Conservation (phyloP, 2,329 filamentous ascomycete genomes). For the Didymella pomorum region DNA sequence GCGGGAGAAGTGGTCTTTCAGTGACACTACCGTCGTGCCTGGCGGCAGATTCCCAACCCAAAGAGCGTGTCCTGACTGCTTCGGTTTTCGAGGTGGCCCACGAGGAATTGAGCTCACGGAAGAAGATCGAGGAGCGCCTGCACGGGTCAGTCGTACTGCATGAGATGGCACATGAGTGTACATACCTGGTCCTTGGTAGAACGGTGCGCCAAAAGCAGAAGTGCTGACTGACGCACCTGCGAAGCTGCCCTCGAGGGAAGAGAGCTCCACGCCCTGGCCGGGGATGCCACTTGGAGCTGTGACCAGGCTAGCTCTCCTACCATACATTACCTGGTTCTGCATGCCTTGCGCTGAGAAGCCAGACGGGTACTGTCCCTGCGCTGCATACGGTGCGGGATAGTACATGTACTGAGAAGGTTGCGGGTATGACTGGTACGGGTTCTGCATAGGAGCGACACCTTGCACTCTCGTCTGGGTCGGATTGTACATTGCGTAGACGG, state of each 20-base stretch:
- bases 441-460: conserved; percentile 33
- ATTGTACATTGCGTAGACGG: conserved; percentile 35
- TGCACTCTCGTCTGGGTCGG: conserved; percentile 38
- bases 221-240: conserved; percentile 27
- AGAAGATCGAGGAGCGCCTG: conserved; percentile 34
- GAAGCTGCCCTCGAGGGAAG: conserved; percentile 33
- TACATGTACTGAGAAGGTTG: conserved; percentile 48
- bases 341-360: conserved; percentile 36
- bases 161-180: background rate
- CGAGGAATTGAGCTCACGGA: conserved; percentile 56
- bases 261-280: conserved; percentile 33
- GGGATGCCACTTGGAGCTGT: conserved; percentile 28
- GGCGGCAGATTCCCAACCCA: conserved; percentile 96
- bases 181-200: conserved; percentile 14
- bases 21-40: conserved; percentile 77
- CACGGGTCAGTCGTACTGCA: background rate
- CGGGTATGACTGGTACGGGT: conserved; percentile 41
- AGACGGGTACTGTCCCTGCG: conserved; percentile 39
- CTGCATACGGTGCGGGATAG: conserved; percentile 45
- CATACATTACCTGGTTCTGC: conserved; percentile 39
- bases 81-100: conserved; percentile 72
- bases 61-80: conserved; percentile 81
- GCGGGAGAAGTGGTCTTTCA: conserved; percentile 91
- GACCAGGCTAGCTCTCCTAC: conserved; percentile 40
- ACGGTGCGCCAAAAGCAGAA: conserved; percentile 27